A percentile compares a stretch with the other conserved stretches of the same genome.
Conservation (phyloP, 306 rosid species). For the Vachellia pachyceras region DNA sequence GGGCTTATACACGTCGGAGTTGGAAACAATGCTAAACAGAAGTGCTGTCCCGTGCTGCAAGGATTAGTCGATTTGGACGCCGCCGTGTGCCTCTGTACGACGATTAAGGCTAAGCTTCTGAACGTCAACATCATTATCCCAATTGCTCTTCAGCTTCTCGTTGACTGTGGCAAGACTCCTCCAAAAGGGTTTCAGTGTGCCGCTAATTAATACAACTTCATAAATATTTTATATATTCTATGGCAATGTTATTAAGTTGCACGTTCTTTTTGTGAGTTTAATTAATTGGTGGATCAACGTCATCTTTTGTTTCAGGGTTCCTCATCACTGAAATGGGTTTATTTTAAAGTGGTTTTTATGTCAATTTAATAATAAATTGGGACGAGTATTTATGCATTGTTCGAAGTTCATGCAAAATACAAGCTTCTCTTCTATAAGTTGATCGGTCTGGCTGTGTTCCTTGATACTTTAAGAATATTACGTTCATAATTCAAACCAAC, state of each 20-base stretch:
- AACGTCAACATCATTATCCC: slow-evolving; percentile 57
- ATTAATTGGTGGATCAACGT: background rate
- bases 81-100: slow-evolving; percentile 67
- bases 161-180: slow-evolving; percentile 68
- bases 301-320: background rate
- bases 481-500: background rate
- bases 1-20: background rate
- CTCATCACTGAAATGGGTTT: background rate
- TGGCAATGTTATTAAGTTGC: background rate
- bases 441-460: background rate
- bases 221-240: background rate
- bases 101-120: slow-evolving; percentile 61
- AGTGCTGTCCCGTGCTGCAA: slow-evolving; percentile 7
- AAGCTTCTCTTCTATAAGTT: background rate
- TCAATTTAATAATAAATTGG: background rate
- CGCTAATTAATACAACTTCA: slow-evolving; percentile 11
- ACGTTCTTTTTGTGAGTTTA: background rate
- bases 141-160: slow-evolving; percentile 62
- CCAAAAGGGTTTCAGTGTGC: slow-evolving; percentile 62
- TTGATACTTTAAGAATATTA: too few relatives aligned
- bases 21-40: background rate
- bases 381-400: background rate
- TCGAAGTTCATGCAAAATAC: background rate
- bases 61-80: slow-evolving; percentile 53
- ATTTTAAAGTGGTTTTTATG: background rate